A percentile compares a stretch with the other conserved stretches of the same genome.
These are phyloP conservation scores for Monosporascus cannonballus DNA, from an alignment of 2,329 filamentous ascomycete species.

Conservation along the genomic window DNA sequence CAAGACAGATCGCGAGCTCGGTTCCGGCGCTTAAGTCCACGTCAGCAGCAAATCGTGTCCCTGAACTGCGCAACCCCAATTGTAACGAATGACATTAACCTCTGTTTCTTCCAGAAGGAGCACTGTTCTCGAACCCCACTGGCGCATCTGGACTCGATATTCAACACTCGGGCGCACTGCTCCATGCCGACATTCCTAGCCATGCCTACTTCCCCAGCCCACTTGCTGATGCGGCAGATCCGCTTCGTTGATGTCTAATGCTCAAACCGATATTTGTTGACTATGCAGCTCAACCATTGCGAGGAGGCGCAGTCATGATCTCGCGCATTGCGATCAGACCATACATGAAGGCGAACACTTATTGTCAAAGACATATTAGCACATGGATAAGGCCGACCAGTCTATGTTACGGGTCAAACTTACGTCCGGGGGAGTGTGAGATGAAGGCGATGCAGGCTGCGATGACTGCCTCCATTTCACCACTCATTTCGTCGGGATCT, in stretches of 20 bases:
- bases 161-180: neutral
- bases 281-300: neutral
- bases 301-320: constrained; percentile 9
- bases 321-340: constrained; percentile 45
- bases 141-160: neutral
- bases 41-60: neutral
- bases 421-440: constrained; percentile 37
- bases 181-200: neutral
- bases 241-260: neutral
- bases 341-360: constrained; percentile 44
- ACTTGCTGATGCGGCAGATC: neutral
- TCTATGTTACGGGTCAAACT: constrained; percentile 18
- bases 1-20: neutral
- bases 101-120: too few relatives aligned
- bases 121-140: too few relatives aligned
- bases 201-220: neutral
- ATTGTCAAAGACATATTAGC: neutral
- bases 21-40: neutral
- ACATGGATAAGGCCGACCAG: neutral
- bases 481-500: constrained; percentile 36
- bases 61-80: neutral
- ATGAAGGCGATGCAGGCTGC: constrained; percentile 40
- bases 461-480: constrained; percentile 35
- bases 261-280: neutral
- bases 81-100: too few relatives aligned